Base-by-base conservation (phyloP, 208 protist species). In the Phytomonas sp. region DNA sequence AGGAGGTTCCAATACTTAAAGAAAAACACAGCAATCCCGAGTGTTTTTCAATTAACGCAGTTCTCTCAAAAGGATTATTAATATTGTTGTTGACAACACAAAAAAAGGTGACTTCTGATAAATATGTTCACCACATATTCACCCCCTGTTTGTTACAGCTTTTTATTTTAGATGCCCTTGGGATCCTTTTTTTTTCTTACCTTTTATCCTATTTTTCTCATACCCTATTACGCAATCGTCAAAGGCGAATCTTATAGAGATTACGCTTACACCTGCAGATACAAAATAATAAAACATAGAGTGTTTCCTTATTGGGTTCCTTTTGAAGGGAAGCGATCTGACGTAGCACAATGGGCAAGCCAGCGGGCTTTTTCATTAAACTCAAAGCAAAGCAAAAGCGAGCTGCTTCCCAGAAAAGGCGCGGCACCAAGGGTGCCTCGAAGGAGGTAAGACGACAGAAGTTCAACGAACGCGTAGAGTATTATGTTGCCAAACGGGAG, bases 311-410 rank as follows among this genome's bases (percentile, higher is more conserved):
- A 29, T 62, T 69, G 67, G 26, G 16, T 67, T 40, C 66, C 66
- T 71, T 60, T 63, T 29, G 49, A 34, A 37, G 26, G 62, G n/a
- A 36, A 70, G 32, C 16, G 33, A 26, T 31, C n/a, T 26, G 12
- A 29, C 16, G 19, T 26, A 40, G 32, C 10, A 66, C 31, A 26
- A 89, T 92, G 86, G 86, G 86, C 7, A 89, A 88, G 49, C 81
- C 86, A 0, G 87, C 84, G 29, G 89, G 89, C 2, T 94, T 94
- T 75, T 94, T 94, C 71, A 91, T 90, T 73, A 70, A 77, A 61
- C 77, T 94, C 3, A 90, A 91, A 75, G 79, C 82, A 30, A 92
- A 92, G 75, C 81, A 94, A 72, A 82, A 84, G 64, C 77, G 77
- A 30, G 42, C 68, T 26, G 80, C 75, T 2, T 81, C 78, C 30